Base-by-base conservation (phyloP, 129 eudicot genomes). In the Pseudognaphalium luteoalbum region DNA sequence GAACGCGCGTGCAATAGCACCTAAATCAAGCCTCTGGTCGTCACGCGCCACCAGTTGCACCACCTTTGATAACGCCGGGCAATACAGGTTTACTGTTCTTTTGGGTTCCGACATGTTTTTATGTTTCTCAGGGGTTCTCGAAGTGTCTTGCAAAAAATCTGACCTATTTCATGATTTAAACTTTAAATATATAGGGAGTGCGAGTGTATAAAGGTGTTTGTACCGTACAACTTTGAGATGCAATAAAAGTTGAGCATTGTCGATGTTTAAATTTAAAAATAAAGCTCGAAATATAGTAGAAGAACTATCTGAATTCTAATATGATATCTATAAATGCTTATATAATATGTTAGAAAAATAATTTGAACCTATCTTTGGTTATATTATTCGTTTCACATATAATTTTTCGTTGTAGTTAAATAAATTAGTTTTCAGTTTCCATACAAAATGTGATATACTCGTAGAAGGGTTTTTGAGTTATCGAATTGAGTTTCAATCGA, bases 1-100 rank as follows among this genome's bases (percentile, higher is more conserved):
- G 76, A 90, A 93, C 2, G 72, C 44, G n/a, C 86, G 68, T n/a
- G 98, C 86, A 34, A 93, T 88, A 14, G 79, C 72, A 52, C 96
- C 96, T 4, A 93, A 86, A 70, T 93, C 96, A 5, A 93, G 71
- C 58, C 69, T 76, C 37, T 93, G 87, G 6, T 88, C 86, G 10
- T 90, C 98, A 63, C 73, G 75, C 15, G 91, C 86, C 68, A 82
- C 79, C 65, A 90, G 37, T 14, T 86, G 85, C 50, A 64, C 76
- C 52, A 33, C 74, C 80, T 77, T 76, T 4, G 96, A 83, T 80
- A 82, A 1, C 32, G 87, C 70, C 25, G 95, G 95, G 82, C 98
- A 93, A 28, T 75, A 81, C 9, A 93, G 84, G 61, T 78, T 88
- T 54, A 88, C 59, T 4, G 69, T 83, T 74, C 72, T 66, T 67